Conservation (phyloP, 495 filamentous ascomycete genomes). For the Stereocaulon alpinum region DNA sequence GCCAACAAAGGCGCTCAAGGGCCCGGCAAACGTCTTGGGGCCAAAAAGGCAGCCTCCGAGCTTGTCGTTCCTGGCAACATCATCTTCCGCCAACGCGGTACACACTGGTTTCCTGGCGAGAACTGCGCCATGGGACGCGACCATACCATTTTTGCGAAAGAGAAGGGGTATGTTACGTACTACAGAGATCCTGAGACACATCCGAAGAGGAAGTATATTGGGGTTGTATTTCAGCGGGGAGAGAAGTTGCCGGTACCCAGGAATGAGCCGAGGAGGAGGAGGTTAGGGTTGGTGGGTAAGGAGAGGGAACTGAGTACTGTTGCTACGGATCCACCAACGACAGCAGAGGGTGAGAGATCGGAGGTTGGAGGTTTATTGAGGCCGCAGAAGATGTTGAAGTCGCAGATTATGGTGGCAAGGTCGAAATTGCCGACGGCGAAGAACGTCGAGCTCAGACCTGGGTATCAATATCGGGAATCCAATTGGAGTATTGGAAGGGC, state of each 20-base stretch:
- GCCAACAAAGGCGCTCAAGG: conserved; percentile 74
- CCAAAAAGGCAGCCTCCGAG: conserved; percentile 84
- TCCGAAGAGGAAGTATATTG: conserved; percentile 81
- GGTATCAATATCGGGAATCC: conserved; percentile 72
- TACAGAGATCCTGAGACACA: conserved; percentile 62
- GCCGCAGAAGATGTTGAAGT: conserved; percentile 29
- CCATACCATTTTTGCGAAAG: conserved; percentile 85
- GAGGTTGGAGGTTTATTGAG: conserved; percentile 24
- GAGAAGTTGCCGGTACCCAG: conserved; percentile 58
- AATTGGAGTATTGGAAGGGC: conserved; percentile 76
- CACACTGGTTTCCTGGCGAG: conserved; percentile 87
- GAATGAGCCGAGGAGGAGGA: conserved; percentile 52
- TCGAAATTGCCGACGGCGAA: conserved; percentile 24
- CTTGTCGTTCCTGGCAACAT: conserved; percentile 93
- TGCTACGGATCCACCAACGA: neutral
- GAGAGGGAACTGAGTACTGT: conserved; percentile 23
- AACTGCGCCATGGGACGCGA: conserved; percentile 92
- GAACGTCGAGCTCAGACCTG: conserved; percentile 41
- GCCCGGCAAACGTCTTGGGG: conserved; percentile 87
- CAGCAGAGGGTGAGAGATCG: conserved; percentile 15
- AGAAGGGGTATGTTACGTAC: conserved; percentile 86
- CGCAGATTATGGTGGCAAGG: conserved; percentile 29
- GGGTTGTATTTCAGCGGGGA: conserved; percentile 70
- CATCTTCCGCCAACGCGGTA: conserved; percentile 93
- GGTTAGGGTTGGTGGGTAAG: conserved; percentile 56